phyloP scores from a whole-genome alignment of 805 yeast species.

The Kluyveromyces dobzhanskii region DNA sequence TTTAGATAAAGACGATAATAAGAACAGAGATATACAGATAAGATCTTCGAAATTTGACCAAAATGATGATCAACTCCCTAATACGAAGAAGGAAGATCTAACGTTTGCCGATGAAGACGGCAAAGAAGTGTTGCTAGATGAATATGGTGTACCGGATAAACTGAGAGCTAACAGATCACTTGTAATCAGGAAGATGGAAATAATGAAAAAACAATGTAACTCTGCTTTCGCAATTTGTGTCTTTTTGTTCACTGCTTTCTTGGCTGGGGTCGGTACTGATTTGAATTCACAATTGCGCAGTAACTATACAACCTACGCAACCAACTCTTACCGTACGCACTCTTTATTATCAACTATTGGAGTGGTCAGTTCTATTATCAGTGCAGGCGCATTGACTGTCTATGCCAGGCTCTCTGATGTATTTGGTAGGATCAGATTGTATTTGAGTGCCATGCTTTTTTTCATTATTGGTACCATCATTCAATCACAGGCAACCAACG shows the following conservation, averaged over 20 bases:
- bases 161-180: slow-evolving; percentile 28
- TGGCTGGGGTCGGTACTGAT: slow-evolving; percentile 42
- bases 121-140: no score
- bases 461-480: slow-evolving; percentile 50
- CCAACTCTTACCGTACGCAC: slow-evolving; percentile 40
- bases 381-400: slow-evolving; percentile 49
- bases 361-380: slow-evolving; percentile 44
- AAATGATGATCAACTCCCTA: no score
- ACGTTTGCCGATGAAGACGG: no score
- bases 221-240: slow-evolving; percentile 22
- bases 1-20: no score
- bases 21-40: no score
- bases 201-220: slow-evolving; percentile 38
- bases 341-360: slow-evolving; percentile 44
- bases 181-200: slow-evolving; percentile 41
- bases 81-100: no score
- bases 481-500: slow-evolving; percentile 45
- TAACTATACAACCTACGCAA: slow-evolving; percentile 45
- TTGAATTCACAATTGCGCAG: slow-evolving; percentile 39
- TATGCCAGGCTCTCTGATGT: slow-evolving; percentile 49
- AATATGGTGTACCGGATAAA: slow-evolving; percentile 5
- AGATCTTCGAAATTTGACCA: no score
- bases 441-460: slow-evolving; percentile 36
- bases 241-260: slow-evolving; percentile 36
- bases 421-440: slow-evolving; percentile 46